Evolutionary conservation across 1,284 basidiomycete species (phyloP).

Genomic region (Vanrija sp.): DNA sequence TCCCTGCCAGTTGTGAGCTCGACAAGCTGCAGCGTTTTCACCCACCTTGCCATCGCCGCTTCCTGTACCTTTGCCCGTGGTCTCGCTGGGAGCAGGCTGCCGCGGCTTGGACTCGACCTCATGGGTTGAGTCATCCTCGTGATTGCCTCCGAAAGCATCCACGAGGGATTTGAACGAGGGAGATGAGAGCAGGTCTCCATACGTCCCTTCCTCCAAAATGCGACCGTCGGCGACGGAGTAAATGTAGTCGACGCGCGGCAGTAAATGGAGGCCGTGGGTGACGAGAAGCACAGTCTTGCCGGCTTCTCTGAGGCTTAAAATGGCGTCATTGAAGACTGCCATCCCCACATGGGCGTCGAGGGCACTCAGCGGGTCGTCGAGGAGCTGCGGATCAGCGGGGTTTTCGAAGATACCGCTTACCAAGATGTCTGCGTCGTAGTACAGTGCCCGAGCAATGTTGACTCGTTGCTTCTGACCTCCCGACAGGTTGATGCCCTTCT

Average conservation of each 20-base stretch:
- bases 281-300: conserved; percentile 57
- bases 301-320: conserved; percentile 59
- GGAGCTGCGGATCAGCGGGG: background rate
- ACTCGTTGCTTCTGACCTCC: conserved; percentile 61
- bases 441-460: conserved; percentile 70
- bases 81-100: conserved; percentile 31
- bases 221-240: conserved; percentile 20
- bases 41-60: conserved; percentile 56
- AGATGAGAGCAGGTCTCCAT: background rate
- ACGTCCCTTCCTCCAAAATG: conserved; percentile 2
- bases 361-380: conserved; percentile 55
- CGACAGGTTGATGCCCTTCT: conserved; percentile 53
- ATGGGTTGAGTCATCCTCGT: conserved; percentile 49
- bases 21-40: background rate
- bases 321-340: conserved; percentile 62
- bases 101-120: conserved; percentile 45
- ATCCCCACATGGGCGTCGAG: conserved; percentile 59
- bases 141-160: conserved; percentile 59
- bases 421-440: conserved; percentile 58
- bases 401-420: no score
- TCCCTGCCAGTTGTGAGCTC: background rate
- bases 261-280: conserved; percentile 57
- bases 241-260: conserved; percentile 23
- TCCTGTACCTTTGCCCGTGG: conserved; percentile 53
- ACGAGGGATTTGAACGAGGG: conserved; percentile 59